Evolutionary conservation across 2,329 filamentous ascomycete species (phyloP).

Genomic region (Scedosporium apiospermum): DNA sequence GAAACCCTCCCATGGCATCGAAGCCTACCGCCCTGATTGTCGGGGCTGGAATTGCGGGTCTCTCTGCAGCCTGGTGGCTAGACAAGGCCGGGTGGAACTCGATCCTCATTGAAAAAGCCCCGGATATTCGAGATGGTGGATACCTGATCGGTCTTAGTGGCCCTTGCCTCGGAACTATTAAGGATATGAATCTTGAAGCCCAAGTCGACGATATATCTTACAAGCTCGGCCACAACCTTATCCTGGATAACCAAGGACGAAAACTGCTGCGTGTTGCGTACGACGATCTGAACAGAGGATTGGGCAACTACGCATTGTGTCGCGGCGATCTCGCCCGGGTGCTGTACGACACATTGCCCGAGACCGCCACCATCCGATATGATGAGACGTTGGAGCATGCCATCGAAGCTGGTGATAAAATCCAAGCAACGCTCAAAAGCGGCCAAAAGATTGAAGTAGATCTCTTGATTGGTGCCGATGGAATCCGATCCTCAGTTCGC

Average conservation of each 20-base stretch:
- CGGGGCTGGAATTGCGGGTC: conserved; percentile 1
- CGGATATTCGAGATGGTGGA: not conserved
- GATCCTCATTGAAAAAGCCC: not conserved
- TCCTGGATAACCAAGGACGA: not conserved
- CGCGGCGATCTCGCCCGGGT: not conserved
- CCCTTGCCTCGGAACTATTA: not conserved
- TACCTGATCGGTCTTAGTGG: not conserved
- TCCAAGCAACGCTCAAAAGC: not conserved
- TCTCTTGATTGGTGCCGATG: not conserved
- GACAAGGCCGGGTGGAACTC: not conserved
- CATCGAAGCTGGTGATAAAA: not conserved
- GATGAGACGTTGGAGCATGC: not conserved
- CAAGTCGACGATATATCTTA: not conserved
- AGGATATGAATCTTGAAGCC: not conserved
- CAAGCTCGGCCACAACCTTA: not conserved
- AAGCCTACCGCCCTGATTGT: not conserved
- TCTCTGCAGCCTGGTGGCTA: not conserved
- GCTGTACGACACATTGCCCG: not conserved
- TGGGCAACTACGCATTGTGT: not conserved
- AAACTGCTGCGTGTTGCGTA: not conserved
- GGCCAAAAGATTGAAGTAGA: not conserved
- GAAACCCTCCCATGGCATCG: too few species aligned
- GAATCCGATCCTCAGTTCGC: not conserved
- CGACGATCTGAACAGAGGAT: not conserved
- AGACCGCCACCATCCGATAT: not conserved